These are phyloP conservation scores for Sclerotiophoma versabilis DNA, from an alignment of 2,329 filamentous ascomycete genomes.

Conservation along the genomic window DNA sequence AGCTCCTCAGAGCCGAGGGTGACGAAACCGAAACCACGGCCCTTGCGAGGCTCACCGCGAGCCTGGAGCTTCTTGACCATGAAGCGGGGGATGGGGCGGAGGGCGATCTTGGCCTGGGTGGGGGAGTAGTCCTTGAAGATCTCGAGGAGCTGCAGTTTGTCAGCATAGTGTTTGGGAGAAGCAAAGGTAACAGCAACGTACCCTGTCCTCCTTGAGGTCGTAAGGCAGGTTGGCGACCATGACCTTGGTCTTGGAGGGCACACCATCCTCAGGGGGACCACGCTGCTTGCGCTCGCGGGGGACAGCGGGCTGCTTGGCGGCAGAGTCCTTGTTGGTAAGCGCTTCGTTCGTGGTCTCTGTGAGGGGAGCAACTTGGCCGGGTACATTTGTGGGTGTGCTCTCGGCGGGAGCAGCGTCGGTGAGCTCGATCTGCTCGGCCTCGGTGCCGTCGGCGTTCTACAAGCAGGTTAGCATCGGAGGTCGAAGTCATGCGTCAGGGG, in stretches of 20 bases:
- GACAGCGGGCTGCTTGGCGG: slow-evolving; percentile 56
- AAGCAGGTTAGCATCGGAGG: neutral
- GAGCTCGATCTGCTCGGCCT: slow-evolving; percentile 55
- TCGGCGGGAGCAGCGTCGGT: slow-evolving; percentile 55
- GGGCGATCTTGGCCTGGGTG: slow-evolving; percentile 95
- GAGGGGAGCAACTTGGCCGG: slow-evolving; percentile 58
- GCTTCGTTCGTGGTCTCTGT: slow-evolving; percentile 62
- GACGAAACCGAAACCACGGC: slow-evolving; percentile 98
- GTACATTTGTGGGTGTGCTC: slow-evolving; percentile 58
- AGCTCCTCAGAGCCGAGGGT: slow-evolving; percentile 93
- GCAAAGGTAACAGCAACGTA: slow-evolving; percentile 53
- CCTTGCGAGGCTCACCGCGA: slow-evolving; percentile 97
- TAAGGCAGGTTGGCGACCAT: slow-evolving; percentile 99
- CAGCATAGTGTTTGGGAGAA: slow-evolving; percentile 9
- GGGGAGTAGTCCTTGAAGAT: slow-evolving; percentile 93
- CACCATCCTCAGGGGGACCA: slow-evolving; percentile 94
- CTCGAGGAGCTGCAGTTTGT: slow-evolving; percentile 79
- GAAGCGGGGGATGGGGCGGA: slow-evolving; percentile 97
- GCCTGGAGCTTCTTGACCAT: slow-evolving; percentile 99
- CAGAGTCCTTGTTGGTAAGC: slow-evolving; percentile 59
- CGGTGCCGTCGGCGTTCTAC: slow-evolving; percentile 54
- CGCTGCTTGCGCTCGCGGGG: slow-evolving; percentile 74
- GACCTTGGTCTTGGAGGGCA: slow-evolving; percentile 98
- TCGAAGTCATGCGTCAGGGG: neutral
- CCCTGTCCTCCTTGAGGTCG: slow-evolving; percentile 96